Evolutionary conservation across 495 filamentous ascomycete genomes (phyloP).

Genomic region (Penicillium subrubescens): DNA sequence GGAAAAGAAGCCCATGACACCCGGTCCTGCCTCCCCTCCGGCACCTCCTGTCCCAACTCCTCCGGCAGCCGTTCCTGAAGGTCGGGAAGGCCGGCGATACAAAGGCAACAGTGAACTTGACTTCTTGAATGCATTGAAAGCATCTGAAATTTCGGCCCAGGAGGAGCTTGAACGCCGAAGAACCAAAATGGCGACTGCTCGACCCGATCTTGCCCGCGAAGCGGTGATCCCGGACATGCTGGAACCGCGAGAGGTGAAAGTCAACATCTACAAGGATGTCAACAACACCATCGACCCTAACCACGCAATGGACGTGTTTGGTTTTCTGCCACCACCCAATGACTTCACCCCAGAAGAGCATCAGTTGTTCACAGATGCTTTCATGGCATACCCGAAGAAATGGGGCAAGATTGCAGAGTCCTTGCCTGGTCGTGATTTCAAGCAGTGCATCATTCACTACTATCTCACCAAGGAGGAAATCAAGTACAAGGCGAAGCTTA

Average conservation of each 20-base stretch:
- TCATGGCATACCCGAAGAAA: conserved; percentile 82
- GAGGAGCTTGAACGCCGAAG: conserved; percentile 71
- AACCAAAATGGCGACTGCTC: conserved; percentile 65
- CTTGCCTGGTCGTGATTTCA: conserved; percentile 71
- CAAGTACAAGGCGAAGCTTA: conserved; percentile 82
- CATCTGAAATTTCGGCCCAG: conserved; percentile 75
- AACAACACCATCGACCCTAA: conserved; percentile 69
- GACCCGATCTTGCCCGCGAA: conserved; percentile 78
- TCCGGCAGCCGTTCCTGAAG: conserved; percentile 52
- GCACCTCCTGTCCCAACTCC: conserved; percentile 38
- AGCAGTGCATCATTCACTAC: conserved; percentile 91
- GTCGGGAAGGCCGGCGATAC: conserved; percentile 61
- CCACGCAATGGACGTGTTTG: conserved; percentile 68
- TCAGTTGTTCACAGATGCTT: conserved; percentile 73
- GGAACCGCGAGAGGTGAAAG: conserved; percentile 49
- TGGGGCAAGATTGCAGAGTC: conserved; percentile 86
- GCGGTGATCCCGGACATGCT: conserved; percentile 83
- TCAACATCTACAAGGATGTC: conserved; percentile 65
- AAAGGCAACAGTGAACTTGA: conserved; percentile 75
- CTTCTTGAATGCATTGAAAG: conserved; percentile 72
- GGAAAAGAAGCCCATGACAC: conserved; percentile 53
- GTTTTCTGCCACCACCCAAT: conserved; percentile 73
- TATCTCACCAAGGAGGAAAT: conserved; percentile 88
- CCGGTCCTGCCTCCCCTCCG: conserved; percentile 53
- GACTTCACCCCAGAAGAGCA: conserved; percentile 84